A percentile compares a stretch with the other conserved stretches of the same genome.
These are phyloP conservation scores for Rhododendron mucronatum DNA, from an alignment of 148 eudicot genomes.

Conservation along the genomic window DNA sequence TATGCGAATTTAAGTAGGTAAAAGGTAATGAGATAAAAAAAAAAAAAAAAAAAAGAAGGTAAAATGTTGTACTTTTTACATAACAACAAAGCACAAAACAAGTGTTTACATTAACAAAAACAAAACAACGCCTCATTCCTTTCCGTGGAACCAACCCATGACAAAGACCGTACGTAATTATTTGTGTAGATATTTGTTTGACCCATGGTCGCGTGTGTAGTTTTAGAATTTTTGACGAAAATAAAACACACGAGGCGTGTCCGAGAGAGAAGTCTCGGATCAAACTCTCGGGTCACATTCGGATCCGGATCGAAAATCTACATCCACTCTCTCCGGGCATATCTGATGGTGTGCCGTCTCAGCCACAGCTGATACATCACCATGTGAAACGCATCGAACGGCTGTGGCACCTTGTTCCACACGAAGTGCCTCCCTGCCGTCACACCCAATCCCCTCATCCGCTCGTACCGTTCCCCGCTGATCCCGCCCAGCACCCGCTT, in stretches of 20 bases:
- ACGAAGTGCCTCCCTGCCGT: conserved; percentile 47
- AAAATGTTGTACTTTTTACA: too few relatives aligned
- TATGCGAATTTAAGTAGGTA: too few relatives aligned
- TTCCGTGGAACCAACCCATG: background rate
- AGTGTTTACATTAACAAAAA: too few relatives aligned
- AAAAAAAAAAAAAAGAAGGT: too few relatives aligned
- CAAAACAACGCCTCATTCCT: too few relatives aligned
- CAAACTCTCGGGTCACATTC: background rate
- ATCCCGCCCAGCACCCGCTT: conserved; percentile 33
- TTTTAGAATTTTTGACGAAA: too few relatives aligned
- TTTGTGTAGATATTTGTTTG: too few relatives aligned
- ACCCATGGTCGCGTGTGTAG: background rate
- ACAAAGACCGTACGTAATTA: too few relatives aligned
- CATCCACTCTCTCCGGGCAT: conserved; percentile 32
- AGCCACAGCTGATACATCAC: conserved; percentile 88
- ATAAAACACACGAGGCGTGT: background rate
- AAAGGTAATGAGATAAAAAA: too few relatives aligned
- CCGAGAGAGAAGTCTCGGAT: background rate
- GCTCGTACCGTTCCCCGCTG: conserved; percentile 37
- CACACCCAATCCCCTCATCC: conserved; percentile 58
- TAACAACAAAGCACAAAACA: too few relatives aligned
- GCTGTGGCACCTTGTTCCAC: conserved; percentile 59
- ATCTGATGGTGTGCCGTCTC: conserved; percentile 66
- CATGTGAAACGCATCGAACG: conserved; percentile 80
- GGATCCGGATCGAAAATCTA: background rate